phyloP scores from a whole-genome alignment of 1,284 basidiomycete genomes.

The Microbotryum lychnidis-dioicae region DNA sequence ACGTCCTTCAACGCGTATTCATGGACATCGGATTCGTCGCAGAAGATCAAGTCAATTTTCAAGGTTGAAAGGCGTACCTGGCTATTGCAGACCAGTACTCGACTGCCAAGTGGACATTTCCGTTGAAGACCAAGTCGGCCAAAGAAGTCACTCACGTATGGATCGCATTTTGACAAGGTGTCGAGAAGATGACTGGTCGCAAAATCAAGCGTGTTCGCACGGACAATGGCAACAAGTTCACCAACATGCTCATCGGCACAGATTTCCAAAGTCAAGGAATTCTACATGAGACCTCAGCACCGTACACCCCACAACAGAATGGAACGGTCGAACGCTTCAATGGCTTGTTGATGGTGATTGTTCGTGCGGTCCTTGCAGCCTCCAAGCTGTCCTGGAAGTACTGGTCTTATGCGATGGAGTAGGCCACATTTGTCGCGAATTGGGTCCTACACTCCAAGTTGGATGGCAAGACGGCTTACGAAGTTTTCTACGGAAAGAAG shows the following conservation, averaged over 20 bases:
- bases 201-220: background rate
- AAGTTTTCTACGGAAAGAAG: no score
- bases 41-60: background rate
- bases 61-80: background rate
- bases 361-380: background rate
- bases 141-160: no score
- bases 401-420: background rate
- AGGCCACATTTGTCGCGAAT: no score
- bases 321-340: background rate
- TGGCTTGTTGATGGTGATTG: background rate
- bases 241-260: background rate
- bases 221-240: constrained; percentile 23
- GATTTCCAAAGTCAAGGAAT: constrained; percentile 10
- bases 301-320: constrained; percentile 17
- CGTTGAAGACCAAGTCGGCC: background rate
- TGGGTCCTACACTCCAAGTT: no score
- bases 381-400: background rate
- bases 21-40: background rate
- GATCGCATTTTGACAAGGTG: no score
- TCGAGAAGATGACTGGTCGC: no score
- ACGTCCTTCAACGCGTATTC: background rate
- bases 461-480: no score
- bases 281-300: constrained; percentile 3
- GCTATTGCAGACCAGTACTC: background rate
- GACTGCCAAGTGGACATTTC: background rate